Percentiles rank a stretch among this genome's conserved stretches.
Conservation (phyloP, 768 basidiomycete species). For the Rhizopogon vesiculosus region DNA sequence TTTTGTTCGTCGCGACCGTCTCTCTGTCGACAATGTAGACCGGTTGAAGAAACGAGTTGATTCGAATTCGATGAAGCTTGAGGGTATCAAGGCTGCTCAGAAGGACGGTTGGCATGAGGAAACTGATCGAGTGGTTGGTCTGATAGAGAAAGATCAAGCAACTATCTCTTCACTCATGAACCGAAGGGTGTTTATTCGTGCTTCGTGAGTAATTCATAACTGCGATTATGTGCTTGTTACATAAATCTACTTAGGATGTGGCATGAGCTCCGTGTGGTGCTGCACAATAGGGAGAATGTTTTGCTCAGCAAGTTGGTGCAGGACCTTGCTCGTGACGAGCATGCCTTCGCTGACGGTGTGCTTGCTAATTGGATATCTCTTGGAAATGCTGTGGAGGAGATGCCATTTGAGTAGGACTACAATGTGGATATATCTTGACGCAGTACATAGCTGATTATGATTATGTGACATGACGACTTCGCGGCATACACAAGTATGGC, state of each 20-base stretch:
- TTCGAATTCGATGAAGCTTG: constrained; percentile 66
- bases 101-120: constrained; percentile 88
- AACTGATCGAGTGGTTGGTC: constrained; percentile 63
- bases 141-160: constrained; percentile 84
- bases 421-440: neutral
- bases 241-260: constrained; percentile 61
- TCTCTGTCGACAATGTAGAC: constrained; percentile 86
- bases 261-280: constrained; percentile 90
- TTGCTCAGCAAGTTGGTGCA: constrained; percentile 72
- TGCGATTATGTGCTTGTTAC: constrained; percentile 3
- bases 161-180: constrained; percentile 70
- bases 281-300: constrained; percentile 87
- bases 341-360: constrained; percentile 58
- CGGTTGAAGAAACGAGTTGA: constrained; percentile 85
- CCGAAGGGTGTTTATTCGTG: constrained; percentile 82
- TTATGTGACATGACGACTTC: neutral
- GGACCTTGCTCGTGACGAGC: constrained; percentile 70
- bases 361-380: constrained; percentile 73
- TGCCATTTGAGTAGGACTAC: constrained; percentile 74
- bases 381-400: constrained; percentile 62
- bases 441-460: neutral
- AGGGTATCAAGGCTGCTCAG: constrained; percentile 59
- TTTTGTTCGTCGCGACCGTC: constrained; percentile 82
- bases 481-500: too few species aligned
- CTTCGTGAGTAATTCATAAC: constrained; percentile 50